Percentiles rank a stretch among this genome's conserved stretches.
phyloP scores from a whole-genome alignment of 208 protist species.

The Wallacemonas sp. region DNA sequence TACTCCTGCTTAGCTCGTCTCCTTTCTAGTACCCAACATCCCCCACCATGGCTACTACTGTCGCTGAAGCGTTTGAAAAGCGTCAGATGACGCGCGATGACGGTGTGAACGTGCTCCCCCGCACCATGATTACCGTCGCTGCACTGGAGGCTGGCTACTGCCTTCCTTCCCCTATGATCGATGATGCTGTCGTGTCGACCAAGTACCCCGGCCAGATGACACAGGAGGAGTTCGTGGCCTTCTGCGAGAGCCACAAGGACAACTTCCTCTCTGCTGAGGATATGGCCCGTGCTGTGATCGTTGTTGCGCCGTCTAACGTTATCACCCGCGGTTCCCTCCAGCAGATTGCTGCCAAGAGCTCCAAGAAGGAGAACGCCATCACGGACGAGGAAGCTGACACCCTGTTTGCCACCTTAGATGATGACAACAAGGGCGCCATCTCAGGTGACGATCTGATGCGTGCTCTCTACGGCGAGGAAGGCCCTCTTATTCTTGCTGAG shows the following conservation, averaged over 20 bases:
- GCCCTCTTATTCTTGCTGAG: constrained; percentile 42
- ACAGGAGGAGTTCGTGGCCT: constrained; percentile 54
- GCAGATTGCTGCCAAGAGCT: constrained; percentile 49
- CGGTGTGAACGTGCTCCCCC: constrained; percentile 62
- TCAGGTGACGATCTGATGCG: constrained; percentile 72
- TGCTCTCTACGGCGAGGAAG: constrained; percentile 71
- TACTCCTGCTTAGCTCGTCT: not conserved
- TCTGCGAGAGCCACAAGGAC: constrained; percentile 67
- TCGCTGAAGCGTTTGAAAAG: constrained; percentile 67
- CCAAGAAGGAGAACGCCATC: constrained; percentile 39
- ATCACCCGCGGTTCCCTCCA: constrained; percentile 80
- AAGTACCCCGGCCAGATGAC: constrained; percentile 76
- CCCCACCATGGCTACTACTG: constrained; percentile 53
- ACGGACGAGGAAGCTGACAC: constrained; percentile 73
- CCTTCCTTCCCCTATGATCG: constrained; percentile 51
- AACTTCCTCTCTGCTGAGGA: constrained; percentile 42
- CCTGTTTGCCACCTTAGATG: constrained; percentile 77
- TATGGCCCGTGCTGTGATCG: constrained; percentile 71
- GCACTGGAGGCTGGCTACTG: constrained; percentile 81
- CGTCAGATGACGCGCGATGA: constrained; percentile 65
- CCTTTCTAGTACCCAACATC: constrained; percentile 5
- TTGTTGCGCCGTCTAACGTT: constrained; percentile 64
- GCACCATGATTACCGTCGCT: constrained; percentile 61
- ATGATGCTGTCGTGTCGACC: constrained; percentile 49
- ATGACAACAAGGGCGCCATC: constrained; percentile 70